Conservation (phyloP, 768 basidiomycete genomes). For the Holtermannia corniformis region DNA sequence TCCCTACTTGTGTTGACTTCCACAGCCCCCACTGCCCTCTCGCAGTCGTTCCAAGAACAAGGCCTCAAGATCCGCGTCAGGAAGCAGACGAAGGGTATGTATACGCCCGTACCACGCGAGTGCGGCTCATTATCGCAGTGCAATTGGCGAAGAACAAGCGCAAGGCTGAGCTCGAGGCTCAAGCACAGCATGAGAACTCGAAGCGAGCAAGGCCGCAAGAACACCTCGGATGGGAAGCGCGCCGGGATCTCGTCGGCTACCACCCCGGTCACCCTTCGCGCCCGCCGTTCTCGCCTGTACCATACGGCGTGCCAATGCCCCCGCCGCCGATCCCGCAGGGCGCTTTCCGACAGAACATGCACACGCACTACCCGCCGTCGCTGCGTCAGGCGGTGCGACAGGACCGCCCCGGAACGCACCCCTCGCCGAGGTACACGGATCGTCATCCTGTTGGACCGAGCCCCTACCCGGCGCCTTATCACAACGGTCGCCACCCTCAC, state of each 20-base stretch:
- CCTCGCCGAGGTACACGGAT: too few species aligned
- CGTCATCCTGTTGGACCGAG: too few species aligned
- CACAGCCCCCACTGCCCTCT: conserved; percentile 76
- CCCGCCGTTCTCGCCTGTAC: too few species aligned
- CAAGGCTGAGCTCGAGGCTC: not conserved
- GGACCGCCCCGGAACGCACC: too few species aligned
- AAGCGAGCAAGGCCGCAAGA: not conserved
- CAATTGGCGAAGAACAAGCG: not conserved
- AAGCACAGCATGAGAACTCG: not conserved
- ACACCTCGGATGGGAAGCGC: not conserved
- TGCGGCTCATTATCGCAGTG: not conserved
- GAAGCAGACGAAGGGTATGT: conserved; percentile 51
- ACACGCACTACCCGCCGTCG: too few species aligned
- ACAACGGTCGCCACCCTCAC: too few species aligned
- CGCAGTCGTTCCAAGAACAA: conserved; percentile 85
- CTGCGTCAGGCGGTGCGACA: too few species aligned
- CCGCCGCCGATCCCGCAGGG: too few species aligned
- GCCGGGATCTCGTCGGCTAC: not conserved
- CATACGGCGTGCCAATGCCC: too few species aligned
- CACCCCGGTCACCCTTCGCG: too few species aligned
- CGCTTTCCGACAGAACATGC: too few species aligned
- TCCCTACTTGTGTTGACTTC: not conserved
- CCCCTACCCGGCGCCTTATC: too few species aligned
- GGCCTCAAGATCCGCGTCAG: conserved; percentile 91
- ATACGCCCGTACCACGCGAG: not conserved